Conservation (phyloP, 2,329 filamentous ascomycete genomes). For the Penicillium rolfsii region DNA sequence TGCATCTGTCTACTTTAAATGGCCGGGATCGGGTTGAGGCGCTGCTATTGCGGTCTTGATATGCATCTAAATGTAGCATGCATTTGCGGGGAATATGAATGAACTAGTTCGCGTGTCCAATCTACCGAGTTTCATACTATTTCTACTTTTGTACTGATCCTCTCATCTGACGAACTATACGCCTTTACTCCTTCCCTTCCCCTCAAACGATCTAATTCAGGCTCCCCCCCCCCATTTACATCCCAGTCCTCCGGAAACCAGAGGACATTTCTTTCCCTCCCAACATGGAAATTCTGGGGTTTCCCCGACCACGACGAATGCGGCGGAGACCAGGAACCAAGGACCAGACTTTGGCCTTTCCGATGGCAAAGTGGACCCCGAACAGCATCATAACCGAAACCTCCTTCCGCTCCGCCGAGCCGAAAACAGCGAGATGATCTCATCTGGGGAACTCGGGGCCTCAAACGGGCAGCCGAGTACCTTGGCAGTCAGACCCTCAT, state of each 20-base stretch:
- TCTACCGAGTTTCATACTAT: neutral
- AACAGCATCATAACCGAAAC: constrained; percentile 5
- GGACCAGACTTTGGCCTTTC: neutral
- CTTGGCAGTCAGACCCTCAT: neutral
- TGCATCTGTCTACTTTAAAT: neutral
- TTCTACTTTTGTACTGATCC: neutral
- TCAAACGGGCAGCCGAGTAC: neutral
- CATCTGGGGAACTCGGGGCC: neutral
- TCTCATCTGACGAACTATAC: neutral
- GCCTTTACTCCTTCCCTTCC: neutral
- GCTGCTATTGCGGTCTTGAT: neutral
- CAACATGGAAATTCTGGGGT: neutral
- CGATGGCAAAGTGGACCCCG: constrained; percentile 2
- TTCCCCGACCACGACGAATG: neutral
- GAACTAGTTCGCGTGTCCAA: neutral
- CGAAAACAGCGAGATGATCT: constrained; percentile 12
- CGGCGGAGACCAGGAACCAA: neutral
- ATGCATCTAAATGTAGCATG: neutral
- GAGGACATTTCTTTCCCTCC: neutral
- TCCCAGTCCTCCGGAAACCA: neutral
- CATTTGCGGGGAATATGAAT: neutral
- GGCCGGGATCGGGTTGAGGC: neutral
- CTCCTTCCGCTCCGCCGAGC: constrained; percentile 26
- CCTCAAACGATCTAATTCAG: neutral
- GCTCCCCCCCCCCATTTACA: neutral